A percentile compares a stretch with the other conserved stretches of the same genome.
Evolutionary conservation across 2,329 filamentous ascomycete species (phyloP).

Genomic region (Davidsoniella neocaledoniae): DNA sequence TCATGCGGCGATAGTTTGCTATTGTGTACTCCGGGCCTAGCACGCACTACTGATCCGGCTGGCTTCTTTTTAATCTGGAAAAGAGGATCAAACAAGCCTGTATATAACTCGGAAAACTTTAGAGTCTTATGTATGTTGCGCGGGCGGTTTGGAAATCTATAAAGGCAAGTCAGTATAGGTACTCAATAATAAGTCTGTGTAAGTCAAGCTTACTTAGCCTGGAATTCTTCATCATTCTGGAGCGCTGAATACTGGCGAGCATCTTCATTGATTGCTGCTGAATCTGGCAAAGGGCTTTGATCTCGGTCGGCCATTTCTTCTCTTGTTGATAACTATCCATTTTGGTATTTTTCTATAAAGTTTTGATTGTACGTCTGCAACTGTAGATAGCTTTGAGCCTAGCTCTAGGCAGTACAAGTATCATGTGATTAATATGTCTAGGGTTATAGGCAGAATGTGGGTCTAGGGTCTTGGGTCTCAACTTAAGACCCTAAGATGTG

Average conservation of each 20-base stretch:
- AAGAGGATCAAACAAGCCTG: conserved; percentile 64
- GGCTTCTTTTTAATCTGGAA: conserved; percentile 65
- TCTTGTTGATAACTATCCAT: no score
- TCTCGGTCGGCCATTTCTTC: no score
- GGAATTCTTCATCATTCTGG: conserved; percentile 26
- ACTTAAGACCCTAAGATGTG: no score
- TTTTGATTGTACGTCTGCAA: no score
- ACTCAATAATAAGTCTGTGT: background rate
- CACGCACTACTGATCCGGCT: conserved; percentile 35
- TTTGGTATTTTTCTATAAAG: no score
- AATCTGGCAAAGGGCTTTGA: conserved; percentile 16
- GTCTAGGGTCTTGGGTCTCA: no score
- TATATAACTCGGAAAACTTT: conserved; percentile 65
- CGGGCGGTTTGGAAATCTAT: conserved; percentile 69
- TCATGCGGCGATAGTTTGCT: conserved; percentile 55
- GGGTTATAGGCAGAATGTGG: no score
- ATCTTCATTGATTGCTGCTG: conserved; percentile 32
- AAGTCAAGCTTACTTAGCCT: conserved; percentile 23
- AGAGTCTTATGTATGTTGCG: conserved; percentile 65
- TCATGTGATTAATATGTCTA: no score
- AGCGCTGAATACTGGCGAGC: conserved; percentile 30
- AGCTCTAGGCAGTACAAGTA: no score
- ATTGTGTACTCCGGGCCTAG: conserved; percentile 41
- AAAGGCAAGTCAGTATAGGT: background rate
- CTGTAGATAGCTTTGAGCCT: no score